phyloP scores from a whole-genome alignment of 1,284 basidiomycete genomes.

The Neolentinus lepideus region DNA sequence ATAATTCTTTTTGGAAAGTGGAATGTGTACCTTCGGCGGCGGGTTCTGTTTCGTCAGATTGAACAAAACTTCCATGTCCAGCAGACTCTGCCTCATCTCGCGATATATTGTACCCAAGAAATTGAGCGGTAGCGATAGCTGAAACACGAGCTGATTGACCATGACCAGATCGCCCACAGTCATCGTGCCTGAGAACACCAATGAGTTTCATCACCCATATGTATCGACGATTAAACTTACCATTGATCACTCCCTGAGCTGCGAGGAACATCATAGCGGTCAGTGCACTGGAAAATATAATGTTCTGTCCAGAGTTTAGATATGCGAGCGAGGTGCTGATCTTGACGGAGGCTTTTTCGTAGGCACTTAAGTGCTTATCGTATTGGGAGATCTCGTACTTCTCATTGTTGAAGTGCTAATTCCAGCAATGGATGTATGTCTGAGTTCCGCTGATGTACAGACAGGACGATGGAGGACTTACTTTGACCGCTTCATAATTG shows the following conservation, averaged over 20 bases:
- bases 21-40: constrained; percentile 47
- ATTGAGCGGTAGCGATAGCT: constrained; percentile 92
- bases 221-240: no score
- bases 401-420: constrained; percentile 98
- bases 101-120: constrained; percentile 97
- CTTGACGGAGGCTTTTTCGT: constrained; percentile 90
- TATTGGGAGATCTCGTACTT: constrained; percentile 88
- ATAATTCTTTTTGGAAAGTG: not conserved
- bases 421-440: no score
- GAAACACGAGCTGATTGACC: constrained; percentile 99
- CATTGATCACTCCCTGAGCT: constrained; percentile 89
- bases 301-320: constrained; percentile 93
- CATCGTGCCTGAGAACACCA: constrained; percentile 72
- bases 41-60: constrained; percentile 84
- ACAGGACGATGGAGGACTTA: constrained; percentile 19
- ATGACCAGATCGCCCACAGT: constrained; percentile 97
- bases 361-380: constrained; percentile 81
- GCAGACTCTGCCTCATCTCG: constrained; percentile 89
- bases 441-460: no score
- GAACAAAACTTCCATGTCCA: constrained; percentile 97
- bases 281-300: constrained; percentile 91
- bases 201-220: not conserved
- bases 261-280: constrained; percentile 96
- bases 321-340: constrained; percentile 92
- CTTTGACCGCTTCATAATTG: constrained; percentile 99